These are phyloP conservation scores for Leccinum huronense DNA, from an alignment of 1,284 basidiomycete genomes.

Conservation along the genomic window DNA sequence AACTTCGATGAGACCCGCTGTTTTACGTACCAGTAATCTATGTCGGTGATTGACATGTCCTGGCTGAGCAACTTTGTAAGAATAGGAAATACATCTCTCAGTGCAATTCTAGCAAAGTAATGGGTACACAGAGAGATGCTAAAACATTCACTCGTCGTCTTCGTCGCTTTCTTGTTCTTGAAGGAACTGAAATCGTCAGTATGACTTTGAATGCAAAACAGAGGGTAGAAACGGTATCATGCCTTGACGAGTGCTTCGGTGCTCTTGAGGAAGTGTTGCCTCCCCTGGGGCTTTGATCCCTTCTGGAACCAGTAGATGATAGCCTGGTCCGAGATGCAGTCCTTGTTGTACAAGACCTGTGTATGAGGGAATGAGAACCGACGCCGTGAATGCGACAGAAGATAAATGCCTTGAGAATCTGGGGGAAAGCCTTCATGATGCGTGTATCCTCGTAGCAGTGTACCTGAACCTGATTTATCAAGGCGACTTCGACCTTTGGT, in stretches of 20 bases:
- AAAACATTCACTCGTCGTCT: constrained; percentile 49
- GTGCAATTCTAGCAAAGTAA: constrained; percentile 20
- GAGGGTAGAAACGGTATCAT: constrained; percentile 24
- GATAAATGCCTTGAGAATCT: constrained; percentile 77
- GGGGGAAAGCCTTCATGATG: constrained; percentile 90
- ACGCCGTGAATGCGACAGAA: not conserved
- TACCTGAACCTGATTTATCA: constrained; percentile 92
- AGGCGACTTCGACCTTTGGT: constrained; percentile 85
- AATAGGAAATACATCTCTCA: constrained; percentile 17
- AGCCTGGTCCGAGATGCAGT: constrained; percentile 92
- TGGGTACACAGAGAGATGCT: constrained; percentile 18
- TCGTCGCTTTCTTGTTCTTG: constrained; percentile 78
- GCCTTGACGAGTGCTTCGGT: constrained; percentile 90
- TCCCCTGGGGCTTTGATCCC: constrained; percentile 91
- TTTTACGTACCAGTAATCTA: constrained; percentile 10
- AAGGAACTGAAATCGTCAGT: constrained; percentile 55
- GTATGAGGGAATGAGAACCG: constrained; percentile 3
- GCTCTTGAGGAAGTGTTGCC: constrained; percentile 90
- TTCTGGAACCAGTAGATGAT: constrained; percentile 98
- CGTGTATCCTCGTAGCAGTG: constrained; percentile 95
- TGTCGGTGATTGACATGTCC: not conserved
- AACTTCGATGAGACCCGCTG: constrained; percentile 3
- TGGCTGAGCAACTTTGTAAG: not conserved
- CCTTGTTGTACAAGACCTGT: constrained; percentile 90
- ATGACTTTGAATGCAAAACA: constrained; percentile 18